Evolutionary conservation across 78 protist species (phyloP).

Genomic region (Speleostelium caveatum): DNA sequence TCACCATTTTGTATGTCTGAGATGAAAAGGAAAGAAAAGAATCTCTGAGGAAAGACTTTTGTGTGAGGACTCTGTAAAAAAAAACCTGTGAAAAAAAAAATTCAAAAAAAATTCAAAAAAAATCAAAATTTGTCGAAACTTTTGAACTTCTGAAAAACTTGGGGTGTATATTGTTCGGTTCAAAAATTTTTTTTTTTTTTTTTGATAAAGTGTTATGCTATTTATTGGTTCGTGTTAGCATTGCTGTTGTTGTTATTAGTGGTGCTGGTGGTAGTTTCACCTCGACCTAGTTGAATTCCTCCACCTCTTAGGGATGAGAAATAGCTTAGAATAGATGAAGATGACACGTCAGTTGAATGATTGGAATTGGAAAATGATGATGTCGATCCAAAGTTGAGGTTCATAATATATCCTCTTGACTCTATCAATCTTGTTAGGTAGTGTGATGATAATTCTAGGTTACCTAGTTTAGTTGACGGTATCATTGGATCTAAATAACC

Average conservation of each 20-base stretch:
- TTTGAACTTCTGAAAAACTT: no score
- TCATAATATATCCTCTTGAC: conserved; percentile 18
- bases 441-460: conserved; percentile 15
- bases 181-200: no score
- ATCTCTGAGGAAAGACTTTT: no score
- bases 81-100: no score
- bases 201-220: no score
- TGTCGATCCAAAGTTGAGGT: conserved; percentile 13
- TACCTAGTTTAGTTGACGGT: not conserved
- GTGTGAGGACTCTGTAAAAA: no score
- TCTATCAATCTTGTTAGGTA: not conserved
- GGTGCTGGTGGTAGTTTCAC: not conserved
- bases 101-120: no score
- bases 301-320: not conserved
- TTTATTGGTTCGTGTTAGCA: not conserved
- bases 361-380: not conserved
- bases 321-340: not conserved
- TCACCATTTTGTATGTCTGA: no score
- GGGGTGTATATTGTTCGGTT: no score
- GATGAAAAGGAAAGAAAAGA: no score
- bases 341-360: not conserved
- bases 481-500: conserved; percentile 18
- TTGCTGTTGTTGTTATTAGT: not conserved
- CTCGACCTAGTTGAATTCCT: not conserved
- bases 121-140: no score